These are phyloP conservation scores for Annulohypoxylon stygium DNA, from an alignment of 495 filamentous ascomycete genomes.

Conservation along the genomic window DNA sequence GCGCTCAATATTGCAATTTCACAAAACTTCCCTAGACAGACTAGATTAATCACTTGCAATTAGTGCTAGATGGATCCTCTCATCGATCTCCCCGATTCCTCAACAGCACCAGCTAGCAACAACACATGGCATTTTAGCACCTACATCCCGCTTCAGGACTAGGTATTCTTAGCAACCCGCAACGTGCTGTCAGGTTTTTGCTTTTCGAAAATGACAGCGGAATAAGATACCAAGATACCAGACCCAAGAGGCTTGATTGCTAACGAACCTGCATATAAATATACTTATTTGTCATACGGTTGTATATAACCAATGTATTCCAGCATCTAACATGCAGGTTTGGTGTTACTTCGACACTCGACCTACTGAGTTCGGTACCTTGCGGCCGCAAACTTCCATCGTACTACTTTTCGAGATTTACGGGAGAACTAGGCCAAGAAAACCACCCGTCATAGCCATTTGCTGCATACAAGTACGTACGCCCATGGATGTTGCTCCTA, in stretches of 20 bases:
- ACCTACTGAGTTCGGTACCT: slow-evolving; percentile 30
- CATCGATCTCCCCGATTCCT: slow-evolving; percentile 13
- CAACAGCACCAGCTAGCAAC: slow-evolving; percentile 26
- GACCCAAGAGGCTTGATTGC: slow-evolving; percentile 7
- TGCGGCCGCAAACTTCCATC: slow-evolving; percentile 24
- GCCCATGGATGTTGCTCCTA: no score
- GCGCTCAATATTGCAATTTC: slow-evolving; percentile 37
- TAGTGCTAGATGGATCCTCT: slow-evolving; percentile 3
- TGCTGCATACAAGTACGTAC: neutral
- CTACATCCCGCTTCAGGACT: neutral
- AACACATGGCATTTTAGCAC: neutral
- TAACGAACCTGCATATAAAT: slow-evolving; percentile 11
- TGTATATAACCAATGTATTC: slow-evolving; percentile 15
- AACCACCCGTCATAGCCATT: neutral
- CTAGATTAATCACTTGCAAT: slow-evolving; percentile 13
- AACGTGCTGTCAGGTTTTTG: neutral
- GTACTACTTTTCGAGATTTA: neutral
- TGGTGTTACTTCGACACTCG: slow-evolving; percentile 34
- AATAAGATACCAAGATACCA: neutral
- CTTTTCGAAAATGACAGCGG: slow-evolving; percentile 4
- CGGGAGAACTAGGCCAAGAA: neutral
- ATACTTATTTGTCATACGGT: slow-evolving; percentile 28
- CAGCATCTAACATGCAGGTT: slow-evolving; percentile 33
- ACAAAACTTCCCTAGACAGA: neutral
- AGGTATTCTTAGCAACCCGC: neutral